Evolutionary conservation across 805 yeast species (phyloP).

Genomic region (Saccharomycopsis sp.): DNA sequence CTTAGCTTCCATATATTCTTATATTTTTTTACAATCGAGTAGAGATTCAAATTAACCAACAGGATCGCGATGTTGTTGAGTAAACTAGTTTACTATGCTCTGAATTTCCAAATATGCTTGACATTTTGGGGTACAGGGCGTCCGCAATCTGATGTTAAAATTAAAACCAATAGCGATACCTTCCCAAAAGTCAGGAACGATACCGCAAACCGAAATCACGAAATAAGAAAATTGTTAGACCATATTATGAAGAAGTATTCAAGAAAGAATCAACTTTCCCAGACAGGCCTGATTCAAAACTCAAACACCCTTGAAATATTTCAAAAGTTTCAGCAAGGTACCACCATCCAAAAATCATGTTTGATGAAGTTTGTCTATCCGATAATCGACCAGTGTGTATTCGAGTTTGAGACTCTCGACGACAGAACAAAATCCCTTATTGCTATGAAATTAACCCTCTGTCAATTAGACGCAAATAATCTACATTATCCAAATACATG

Average conservation of each 20-base stretch:
- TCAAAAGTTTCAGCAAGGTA: background rate
- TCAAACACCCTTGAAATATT: conserved; percentile 2
- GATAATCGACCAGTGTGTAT: background rate
- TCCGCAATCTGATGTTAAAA: background rate
- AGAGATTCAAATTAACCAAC: background rate
- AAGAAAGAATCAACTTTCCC: background rate
- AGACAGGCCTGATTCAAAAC: background rate
- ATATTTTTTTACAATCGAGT: background rate
- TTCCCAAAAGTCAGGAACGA: background rate
- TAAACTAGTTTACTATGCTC: background rate
- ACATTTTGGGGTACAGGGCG: background rate
- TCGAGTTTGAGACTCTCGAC: background rate
- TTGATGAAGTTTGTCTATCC: background rate
- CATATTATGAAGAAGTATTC: background rate
- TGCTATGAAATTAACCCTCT: conserved; percentile 3
- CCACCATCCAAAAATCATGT: background rate
- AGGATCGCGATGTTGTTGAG: background rate
- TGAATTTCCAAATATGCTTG: background rate
- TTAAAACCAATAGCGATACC: background rate
- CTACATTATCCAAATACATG: conserved; percentile 2
- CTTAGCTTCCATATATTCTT: background rate
- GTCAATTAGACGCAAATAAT: conserved; percentile 3
- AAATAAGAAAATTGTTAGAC: background rate
- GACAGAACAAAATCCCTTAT: background rate
- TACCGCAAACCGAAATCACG: background rate